Base-by-base conservation (phyloP, 2,329 filamentous ascomycete genomes). In the Cercospora sojina region DNA sequence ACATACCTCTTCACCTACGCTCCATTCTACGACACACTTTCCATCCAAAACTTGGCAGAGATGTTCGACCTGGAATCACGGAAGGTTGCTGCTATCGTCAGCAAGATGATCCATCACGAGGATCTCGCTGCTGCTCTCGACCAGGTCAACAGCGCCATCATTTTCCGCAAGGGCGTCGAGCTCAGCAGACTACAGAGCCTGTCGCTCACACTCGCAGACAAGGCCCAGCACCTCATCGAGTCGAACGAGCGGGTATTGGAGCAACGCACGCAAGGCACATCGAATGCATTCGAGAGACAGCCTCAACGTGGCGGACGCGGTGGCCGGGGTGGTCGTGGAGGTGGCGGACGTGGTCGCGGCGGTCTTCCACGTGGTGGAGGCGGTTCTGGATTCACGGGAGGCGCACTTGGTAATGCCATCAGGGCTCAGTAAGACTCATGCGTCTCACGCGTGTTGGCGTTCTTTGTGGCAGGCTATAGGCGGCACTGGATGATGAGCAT, bases 1-100 rank as follows among this genome's bases (percentile, higher is more conserved):
- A 99, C 95, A 63, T 99, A 98, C 80, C 92, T 99, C 74, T 99
- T 99, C 87, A 99, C 95, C 64, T 99, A 99, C 81, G 95, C 96
- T 41, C 95, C 95, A 62, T 99, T 96, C 86, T 99, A 99, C 84
- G 95, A 99, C 83, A 98, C 95, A 23, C 88, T 99, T 67, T 90
- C 93, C 67, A 86, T 97, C 74, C 85, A 87, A 72, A 96, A 93
- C 25, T 86, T 99, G 68, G 90, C 92, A 69, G 85, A 84, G 72
- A 99, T 99, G 95, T 99, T 99, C 80, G 95, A 99, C 82, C 89
- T 99, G 25, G 87, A 93, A 65, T 84, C 90, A 74, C 88, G 90
- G 82, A 98, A 98, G 86, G 93, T 97, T 60, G 85, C 91, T n/a
- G 93, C 95, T 38, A 89, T 99, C 64, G 89, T 99, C 76, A 96